Evolutionary conservation across 2,329 filamentous ascomycete species (phyloP).

Genomic region (Trichoderma brevicompactum): DNA sequence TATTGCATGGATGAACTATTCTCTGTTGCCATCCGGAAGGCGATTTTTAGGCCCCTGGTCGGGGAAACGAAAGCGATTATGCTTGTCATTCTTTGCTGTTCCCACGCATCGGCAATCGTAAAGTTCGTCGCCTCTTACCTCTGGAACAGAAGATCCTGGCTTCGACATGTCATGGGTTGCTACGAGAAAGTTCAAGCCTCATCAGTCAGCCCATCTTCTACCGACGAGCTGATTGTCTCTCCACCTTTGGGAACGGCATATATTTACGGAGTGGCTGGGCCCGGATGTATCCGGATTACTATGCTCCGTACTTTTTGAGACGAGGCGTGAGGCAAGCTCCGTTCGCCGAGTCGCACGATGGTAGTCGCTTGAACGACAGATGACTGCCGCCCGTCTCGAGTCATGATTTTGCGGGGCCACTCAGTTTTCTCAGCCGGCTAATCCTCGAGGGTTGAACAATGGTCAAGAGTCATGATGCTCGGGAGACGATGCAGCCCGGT

Average conservation of each 20-base stretch:
- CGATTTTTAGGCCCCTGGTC: not conserved
- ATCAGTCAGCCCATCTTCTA: not conserved
- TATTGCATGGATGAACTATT: not conserved
- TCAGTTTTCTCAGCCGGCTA: not conserved
- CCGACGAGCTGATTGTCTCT: not conserved
- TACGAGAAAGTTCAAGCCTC: too few relatives aligned
- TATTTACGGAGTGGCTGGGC: not conserved
- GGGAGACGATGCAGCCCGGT: not conserved
- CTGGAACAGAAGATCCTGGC: not conserved
- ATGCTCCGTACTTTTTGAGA: not conserved
- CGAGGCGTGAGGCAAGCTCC: not conserved
- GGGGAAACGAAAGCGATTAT: not conserved
- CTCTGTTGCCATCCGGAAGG: not conserved
- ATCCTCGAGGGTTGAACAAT: not conserved
- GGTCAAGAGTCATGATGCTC: slow-evolving; percentile 1
- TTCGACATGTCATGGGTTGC: not conserved
- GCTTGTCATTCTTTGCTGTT: not conserved
- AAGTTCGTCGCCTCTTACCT: not conserved
- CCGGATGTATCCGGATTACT: slow-evolving; percentile 4
- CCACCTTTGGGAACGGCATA: not conserved
- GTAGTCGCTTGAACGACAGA: not conserved
- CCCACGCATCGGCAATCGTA: not conserved
- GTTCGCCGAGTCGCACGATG: slow-evolving; percentile 15
- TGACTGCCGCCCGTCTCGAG: slow-evolving; percentile 7
- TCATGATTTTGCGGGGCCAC: slow-evolving; percentile 4